These are phyloP conservation scores for Gossypium thurberi DNA, from an alignment of 345 rosid genomes.

Conservation along the genomic window DNA sequence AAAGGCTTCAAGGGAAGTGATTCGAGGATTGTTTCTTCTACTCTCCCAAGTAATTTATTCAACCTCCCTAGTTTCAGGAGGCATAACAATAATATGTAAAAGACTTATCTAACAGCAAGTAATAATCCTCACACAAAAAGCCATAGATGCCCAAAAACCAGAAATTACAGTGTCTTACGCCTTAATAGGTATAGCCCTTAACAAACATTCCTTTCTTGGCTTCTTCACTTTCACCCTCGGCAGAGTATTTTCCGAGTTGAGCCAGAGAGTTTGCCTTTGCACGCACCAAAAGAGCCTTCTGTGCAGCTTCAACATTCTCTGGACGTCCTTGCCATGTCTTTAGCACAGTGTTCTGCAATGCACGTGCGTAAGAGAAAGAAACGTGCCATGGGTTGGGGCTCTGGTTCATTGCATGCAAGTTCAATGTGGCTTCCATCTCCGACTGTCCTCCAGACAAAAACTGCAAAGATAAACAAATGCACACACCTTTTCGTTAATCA, in stretches of 20 bases:
- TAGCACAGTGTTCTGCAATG: slow-evolving; percentile 85
- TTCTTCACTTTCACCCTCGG: slow-evolving; percentile 76
- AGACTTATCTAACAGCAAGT: neutral
- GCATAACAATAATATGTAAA: neutral
- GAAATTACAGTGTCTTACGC: neutral
- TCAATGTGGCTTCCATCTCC: slow-evolving; percentile 87
- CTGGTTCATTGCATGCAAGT: slow-evolving; percentile 95
- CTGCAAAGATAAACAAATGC: slow-evolving; percentile 29
- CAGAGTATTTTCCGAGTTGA: slow-evolving; percentile 88
- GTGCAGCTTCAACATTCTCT: slow-evolving; percentile 73
- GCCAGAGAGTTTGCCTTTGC: slow-evolving; percentile 96
- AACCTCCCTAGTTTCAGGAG: neutral
- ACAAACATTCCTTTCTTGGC: slow-evolving; percentile 97
- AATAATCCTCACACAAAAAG: neutral
- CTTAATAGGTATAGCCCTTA: slow-evolving; percentile 89
- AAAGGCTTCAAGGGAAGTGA: neutral
- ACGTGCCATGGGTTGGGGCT: slow-evolving; percentile 98
- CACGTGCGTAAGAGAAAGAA: slow-evolving; percentile 97
- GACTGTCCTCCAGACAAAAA: slow-evolving; percentile 96
- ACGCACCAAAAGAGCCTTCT: slow-evolving; percentile 80
- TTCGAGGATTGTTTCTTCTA: neutral
- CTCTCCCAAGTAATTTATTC: slow-evolving; percentile 10
- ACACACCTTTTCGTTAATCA: neutral
- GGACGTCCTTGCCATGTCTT: slow-evolving; percentile 94
- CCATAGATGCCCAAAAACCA: neutral